Evolutionary conservation across 192 early-diverging fungal genomes (phyloP), one percentile per base, ranked within the genome.

Genomic region (Entomortierella chlamydospora): DNA sequence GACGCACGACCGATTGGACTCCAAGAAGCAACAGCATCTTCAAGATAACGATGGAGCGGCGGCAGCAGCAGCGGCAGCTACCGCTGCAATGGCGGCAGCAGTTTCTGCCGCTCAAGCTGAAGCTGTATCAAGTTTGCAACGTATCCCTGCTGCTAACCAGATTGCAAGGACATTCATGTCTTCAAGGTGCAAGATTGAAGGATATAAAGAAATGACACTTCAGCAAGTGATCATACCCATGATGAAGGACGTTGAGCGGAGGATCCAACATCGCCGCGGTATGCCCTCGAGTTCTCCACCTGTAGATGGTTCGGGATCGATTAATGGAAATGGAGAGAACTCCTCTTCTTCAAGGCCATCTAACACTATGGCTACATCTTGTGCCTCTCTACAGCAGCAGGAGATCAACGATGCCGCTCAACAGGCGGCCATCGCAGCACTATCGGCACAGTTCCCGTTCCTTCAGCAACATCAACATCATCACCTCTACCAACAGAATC

Each of bases 101-200:
- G 76, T 79, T 41, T 63, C 76, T 47, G 76, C 68, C 8, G 76
- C 76, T 2, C 76, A 79, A 29, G 67, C 76, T 10, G 76, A 79
- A n/a, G 76, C 76, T 26, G 76, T 79, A 29, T 68, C 76, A 17
- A 79, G 76, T 66, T 55, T 79, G 42, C 76, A 79, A 31, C 56
- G 76, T 12, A 53, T 79, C 17, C 76, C 76, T 7, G 76, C 76
- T 1, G 68, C 76, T 23, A 79, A 79, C 34, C 76, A 79, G 52
- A 70, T 70, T 43, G 76, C 76, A 2, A 29, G 76, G 13, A 79
- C 76, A 28, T 79, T 79, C 34, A 79, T 79, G 76, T 79, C 76
- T 17, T 70, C 76, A 5, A 51, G 76, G 2, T 79, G 76, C 43
- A 70, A 70, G 55, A 70, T 69, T 45, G 62, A 64, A 17, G 76